phyloP scores from a whole-genome alignment of 2,329 filamentous ascomycete species.

The Hortaea werneckii region DNA sequence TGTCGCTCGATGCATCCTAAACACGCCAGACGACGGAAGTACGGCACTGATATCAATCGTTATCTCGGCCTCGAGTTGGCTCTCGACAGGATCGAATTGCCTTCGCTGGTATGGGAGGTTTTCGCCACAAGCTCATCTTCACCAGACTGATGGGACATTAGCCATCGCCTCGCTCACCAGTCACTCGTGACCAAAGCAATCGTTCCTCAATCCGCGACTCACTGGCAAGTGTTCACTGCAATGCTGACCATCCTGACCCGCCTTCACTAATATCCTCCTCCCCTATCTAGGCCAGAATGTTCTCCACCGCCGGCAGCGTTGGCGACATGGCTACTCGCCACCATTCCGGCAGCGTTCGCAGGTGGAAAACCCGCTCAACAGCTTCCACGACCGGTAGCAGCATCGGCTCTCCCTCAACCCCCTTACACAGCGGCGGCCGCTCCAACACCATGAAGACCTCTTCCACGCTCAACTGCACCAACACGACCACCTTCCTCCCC shows the following conservation, averaged over 20 bases:
- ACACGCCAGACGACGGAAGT: background rate
- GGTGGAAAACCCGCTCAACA: constrained; percentile 11
- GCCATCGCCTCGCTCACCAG: background rate
- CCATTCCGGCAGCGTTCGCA: constrained; percentile 8
- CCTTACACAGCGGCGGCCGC: constrained; percentile 9
- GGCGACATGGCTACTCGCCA: constrained; percentile 5
- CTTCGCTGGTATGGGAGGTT: background rate
- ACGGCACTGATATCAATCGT: constrained; percentile 13
- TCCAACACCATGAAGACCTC: constrained; percentile 11
- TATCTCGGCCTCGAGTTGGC: constrained; percentile 11
- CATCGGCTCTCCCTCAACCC: constrained; percentile 5
- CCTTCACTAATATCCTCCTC: background rate
- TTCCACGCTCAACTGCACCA: constrained; percentile 9
- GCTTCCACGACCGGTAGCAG: background rate
- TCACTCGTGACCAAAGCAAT: constrained; percentile 1
- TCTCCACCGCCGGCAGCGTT: constrained; percentile 7
- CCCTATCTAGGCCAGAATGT: constrained; percentile 8
- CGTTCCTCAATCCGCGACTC: constrained; percentile 8
- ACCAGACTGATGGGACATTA: background rate
- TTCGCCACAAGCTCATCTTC: too few species aligned
- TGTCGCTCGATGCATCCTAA: background rate
- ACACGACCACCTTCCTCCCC: constrained; percentile 16
- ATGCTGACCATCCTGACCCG: too few species aligned
- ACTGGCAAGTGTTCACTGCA: constrained; percentile 1
- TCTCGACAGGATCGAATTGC: constrained; percentile 5